Percentiles rank a stretch among this genome's conserved stretches.
phyloP scores from a whole-genome alignment of 2,329 filamentous ascomycete genomes.

The Diaporthe citriasiana region DNA sequence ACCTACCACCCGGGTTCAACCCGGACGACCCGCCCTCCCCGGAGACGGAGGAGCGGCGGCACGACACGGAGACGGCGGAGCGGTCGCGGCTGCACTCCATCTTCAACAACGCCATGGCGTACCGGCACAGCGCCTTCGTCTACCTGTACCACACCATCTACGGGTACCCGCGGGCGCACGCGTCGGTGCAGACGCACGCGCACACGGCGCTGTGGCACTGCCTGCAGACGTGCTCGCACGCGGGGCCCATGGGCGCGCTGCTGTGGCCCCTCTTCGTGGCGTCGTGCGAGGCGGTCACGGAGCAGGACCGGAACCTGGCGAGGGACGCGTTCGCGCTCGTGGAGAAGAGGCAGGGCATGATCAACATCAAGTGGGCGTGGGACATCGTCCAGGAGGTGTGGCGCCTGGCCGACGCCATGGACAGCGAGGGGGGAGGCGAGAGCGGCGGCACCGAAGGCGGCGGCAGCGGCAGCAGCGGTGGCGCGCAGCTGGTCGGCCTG shows the following conservation, averaged over 20 bases:
- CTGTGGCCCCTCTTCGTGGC: constrained; percentile 76
- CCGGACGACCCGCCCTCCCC: constrained; percentile 44
- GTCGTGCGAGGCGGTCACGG: constrained; percentile 68
- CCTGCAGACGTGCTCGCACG: constrained; percentile 66
- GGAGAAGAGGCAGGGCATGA: constrained; percentile 73
- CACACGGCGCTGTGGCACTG: constrained; percentile 67
- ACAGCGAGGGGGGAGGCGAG: constrained; percentile 38
- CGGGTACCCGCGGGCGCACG: constrained; percentile 60
- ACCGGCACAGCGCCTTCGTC: constrained; percentile 70
- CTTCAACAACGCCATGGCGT: constrained; percentile 71
- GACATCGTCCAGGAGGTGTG: constrained; percentile 73
- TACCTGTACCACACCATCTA: constrained; percentile 71
- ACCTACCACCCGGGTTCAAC: constrained; percentile 58
- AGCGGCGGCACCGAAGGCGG: background rate
- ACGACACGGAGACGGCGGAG: constrained; percentile 49
- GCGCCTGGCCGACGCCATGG: constrained; percentile 62
- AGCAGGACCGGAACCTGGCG: constrained; percentile 66
- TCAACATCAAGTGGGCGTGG: constrained; percentile 74
- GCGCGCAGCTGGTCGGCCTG: background rate
- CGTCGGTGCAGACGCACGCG: constrained; percentile 67
- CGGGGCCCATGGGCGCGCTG: constrained; percentile 73
- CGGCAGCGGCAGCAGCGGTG: constrained; percentile 36
- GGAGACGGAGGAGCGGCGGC: constrained; percentile 41
- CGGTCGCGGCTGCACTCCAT: constrained; percentile 65
- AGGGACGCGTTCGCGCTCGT: constrained; percentile 66